Base-by-base conservation (phyloP, 768 basidiomycete genomes). In the Panaeolus papilionaceus region DNA sequence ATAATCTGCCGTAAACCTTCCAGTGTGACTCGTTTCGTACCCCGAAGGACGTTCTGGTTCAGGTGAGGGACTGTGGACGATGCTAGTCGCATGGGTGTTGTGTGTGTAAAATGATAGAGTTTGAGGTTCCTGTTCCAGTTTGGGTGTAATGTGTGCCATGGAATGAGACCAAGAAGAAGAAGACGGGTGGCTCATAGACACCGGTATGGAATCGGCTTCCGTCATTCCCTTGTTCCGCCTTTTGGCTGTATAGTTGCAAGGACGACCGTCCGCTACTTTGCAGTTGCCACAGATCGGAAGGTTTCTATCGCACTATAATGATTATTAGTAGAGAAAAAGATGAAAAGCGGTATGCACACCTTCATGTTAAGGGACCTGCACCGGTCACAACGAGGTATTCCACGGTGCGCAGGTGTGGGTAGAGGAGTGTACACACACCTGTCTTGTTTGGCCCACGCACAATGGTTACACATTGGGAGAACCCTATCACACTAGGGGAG, bases 201-300 rank as follows among this genome's bases (percentile, higher is more conserved):
- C 54, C 9, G 54, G 54, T 58, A 58, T 58, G 3, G 62, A 42
- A 51, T 68, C 66, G 0, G 63, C 66, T 61, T 71, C 75, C 44
- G 68, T 67, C 11, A 28, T 58, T 58, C 54, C 54, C 16, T 58
- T 58, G 54, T 58, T 58, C 54, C 89, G 80, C 71, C 89, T 90
- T 78, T 92, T 91, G 9, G 90, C 90, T 40, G 90, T 90, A 72
- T 92, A 91, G 71, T 90, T 89, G 76, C 90, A 91, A 61, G 87
- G 85, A 16, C 78, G 76, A 44, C 82, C 83, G 62, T 84, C 81
- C 67, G 83, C 80, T 61, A 86, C 86, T 44, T 81, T 80, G 66
- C 90, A 92, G 67, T 90, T 86, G 71, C 90, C 90, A 77, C 90
- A 92, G 33, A 89, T 82, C 0, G 90, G 90, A 47, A 91, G 80